phyloP scores from a whole-genome alignment of 2,329 filamentous ascomycete species.

The Arthrobotrys sphaeroides region DNA sequence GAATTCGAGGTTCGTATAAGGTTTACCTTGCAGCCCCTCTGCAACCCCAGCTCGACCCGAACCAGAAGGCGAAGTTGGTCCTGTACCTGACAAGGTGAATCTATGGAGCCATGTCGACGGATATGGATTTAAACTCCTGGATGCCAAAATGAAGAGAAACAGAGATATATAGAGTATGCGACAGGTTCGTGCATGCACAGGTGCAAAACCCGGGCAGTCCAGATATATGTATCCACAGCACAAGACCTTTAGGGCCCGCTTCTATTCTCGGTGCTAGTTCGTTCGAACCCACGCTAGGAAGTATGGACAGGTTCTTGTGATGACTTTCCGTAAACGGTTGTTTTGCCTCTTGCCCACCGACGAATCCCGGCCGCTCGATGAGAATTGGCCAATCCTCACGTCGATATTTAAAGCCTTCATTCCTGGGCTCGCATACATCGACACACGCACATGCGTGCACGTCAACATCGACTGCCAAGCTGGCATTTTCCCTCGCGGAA shows the following conservation, averaged over 20 bases:
- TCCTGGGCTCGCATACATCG: slow-evolving; percentile 25
- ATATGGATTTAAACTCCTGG: slow-evolving; percentile 33
- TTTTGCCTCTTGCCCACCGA: slow-evolving; percentile 45
- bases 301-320: slow-evolving; percentile 40
- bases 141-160: slow-evolving; percentile 23
- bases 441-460: slow-evolving; percentile 22
- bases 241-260: slow-evolving; percentile 29
- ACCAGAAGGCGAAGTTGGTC: slow-evolving; percentile 41
- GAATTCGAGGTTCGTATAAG: slow-evolving; percentile 37
- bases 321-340: slow-evolving; percentile 54
- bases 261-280: slow-evolving; percentile 44
- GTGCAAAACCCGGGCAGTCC: slow-evolving; percentile 39
- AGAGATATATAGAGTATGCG: neutral
- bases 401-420: slow-evolving; percentile 10
- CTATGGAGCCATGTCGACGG: slow-evolving; percentile 47
- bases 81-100: slow-evolving; percentile 40
- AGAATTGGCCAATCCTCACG: slow-evolving; percentile 45
- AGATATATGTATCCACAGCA: slow-evolving; percentile 53
- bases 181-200: slow-evolving; percentile 13
- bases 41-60: slow-evolving; percentile 40
- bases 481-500: neutral
- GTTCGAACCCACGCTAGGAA: slow-evolving; percentile 36
- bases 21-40: slow-evolving; percentile 25
- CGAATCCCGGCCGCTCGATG: slow-evolving; percentile 45
- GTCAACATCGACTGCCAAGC: neutral